Evolutionary conservation across 78 protist genomes (phyloP), one percentile per base, ranked within the genome.

Genomic region (Salpingoeca rosetta): DNA sequence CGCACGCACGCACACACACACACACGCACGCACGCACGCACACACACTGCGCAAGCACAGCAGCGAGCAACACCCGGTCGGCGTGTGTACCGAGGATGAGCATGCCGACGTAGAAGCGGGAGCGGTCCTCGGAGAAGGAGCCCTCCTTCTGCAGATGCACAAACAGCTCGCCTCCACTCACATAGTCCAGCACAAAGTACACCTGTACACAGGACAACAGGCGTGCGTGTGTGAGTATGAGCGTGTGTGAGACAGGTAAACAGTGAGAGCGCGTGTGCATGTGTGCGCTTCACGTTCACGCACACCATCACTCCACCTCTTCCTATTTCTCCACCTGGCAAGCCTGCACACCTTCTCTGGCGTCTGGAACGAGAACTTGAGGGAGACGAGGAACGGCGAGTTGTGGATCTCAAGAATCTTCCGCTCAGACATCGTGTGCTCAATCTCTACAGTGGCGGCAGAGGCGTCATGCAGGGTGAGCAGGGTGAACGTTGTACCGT

Each of bases 101-200:
- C 82, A 93, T 94, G 24, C 96, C 96, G 35, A 92, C 89, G 88
- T 95, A 95, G 87, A 93, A 93, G 35, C 89, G 79, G 0, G 88
- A 88, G 57, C 95, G 89, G 41, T 85, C 92, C 84, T 90, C 93
- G 41, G 89, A 31, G 80, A 96, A 94, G 24, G 88, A 82, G 38
- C 93, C 90, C 76, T 95, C 96, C 3, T 83, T 44, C 88, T 89
- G 91, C 17, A 94, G 86, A 81, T 92, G 97, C 72, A 45, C 73
- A 86, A 89, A 92, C 1, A 93, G 84, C 78, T 97, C 99, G 44
- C 99, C 99, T 2, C 99, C 99, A 36, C 89, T 92, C 44, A 94
- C 92, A 72, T 91, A 97, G 81, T 94, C 98, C 86, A 97, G 78
- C 38, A 97, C 96, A 22, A 97, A 81, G 86, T 94, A 97, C n/a